Evolutionary conservation across 1,139 yeast species (phyloP).

Genomic region (Pichia sp.): DNA sequence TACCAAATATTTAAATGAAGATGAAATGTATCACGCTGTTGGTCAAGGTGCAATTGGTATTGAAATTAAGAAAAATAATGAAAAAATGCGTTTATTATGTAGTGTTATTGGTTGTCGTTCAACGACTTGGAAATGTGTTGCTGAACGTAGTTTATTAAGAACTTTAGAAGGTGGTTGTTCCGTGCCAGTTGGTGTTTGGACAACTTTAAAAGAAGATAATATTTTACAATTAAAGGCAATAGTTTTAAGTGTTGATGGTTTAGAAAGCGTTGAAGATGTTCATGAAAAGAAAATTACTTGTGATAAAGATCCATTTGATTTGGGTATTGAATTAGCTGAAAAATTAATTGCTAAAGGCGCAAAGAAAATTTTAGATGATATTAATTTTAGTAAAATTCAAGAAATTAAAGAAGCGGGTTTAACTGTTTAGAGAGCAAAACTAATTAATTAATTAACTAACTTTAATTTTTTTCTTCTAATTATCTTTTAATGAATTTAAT

Average conservation of each 20-base stretch:
- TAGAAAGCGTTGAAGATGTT: constrained; percentile 53
- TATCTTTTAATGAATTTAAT: neutral
- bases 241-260: constrained; percentile 84
- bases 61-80: constrained; percentile 74
- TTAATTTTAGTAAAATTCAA: constrained; percentile 62
- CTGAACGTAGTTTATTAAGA: constrained; percentile 85
- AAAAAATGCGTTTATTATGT: constrained; percentile 50
- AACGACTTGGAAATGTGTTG: constrained; percentile 73
- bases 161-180: constrained; percentile 96
- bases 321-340: constrained; percentile 69
- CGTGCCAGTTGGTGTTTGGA: constrained; percentile 85
- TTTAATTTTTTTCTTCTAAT: neutral
- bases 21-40: constrained; percentile 91
- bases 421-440: neutral
- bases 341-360: constrained; percentile 72
- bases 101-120: constrained; percentile 58
- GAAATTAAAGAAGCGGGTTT: constrained; percentile 32
- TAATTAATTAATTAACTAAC: neutral
- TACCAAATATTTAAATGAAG: constrained; percentile 58
- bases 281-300: constrained; percentile 29
- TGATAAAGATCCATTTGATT: constrained; percentile 58
- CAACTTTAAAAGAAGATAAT: constrained; percentile 42
- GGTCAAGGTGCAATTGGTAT: constrained; percentile 97
- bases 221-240: constrained; percentile 55
- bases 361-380: constrained; percentile 69